phyloP scores from a whole-genome alignment of 2,329 filamentous ascomycete genomes.

The Xylariaceae sp. region DNA sequence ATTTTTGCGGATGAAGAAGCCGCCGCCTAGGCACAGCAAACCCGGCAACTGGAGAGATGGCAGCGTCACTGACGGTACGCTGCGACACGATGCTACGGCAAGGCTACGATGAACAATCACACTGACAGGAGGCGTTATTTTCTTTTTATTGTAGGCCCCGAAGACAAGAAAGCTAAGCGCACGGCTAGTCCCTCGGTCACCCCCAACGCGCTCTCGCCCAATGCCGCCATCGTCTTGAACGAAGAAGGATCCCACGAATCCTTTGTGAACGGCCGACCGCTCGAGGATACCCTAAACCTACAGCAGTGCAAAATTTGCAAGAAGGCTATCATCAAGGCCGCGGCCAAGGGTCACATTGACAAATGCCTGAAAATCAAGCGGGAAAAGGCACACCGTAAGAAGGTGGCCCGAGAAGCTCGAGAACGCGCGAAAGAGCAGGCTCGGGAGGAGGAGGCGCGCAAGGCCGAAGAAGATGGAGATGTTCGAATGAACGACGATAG shows the following conservation, averaged over 20 bases:
- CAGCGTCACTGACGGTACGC: conserved; percentile 57
- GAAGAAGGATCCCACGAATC: conserved; percentile 72
- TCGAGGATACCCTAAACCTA: conserved; percentile 73
- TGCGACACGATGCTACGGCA: neutral
- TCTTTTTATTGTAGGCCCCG: conserved; percentile 25
- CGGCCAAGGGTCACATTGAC: conserved; percentile 73
- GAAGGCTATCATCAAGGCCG: conserved; percentile 72
- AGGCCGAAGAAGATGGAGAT: conserved; percentile 43
- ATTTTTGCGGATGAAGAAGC: conserved; percentile 58
- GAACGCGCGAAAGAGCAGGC: conserved; percentile 61
- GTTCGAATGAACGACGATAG: conserved; percentile 39
- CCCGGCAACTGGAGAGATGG: conserved; percentile 68
- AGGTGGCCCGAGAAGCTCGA: conserved; percentile 65
- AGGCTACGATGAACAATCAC: neutral
- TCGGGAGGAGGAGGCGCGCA: conserved; percentile 50
- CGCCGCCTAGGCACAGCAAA: conserved; percentile 56
- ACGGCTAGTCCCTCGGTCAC: conserved; percentile 37
- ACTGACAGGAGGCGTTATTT: neutral
- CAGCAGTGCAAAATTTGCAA: conserved; percentile 93
- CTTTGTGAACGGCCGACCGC: conserved; percentile 74
- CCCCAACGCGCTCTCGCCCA: conserved; percentile 42
- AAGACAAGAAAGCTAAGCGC: conserved; percentile 51
- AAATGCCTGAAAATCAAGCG: conserved; percentile 81
- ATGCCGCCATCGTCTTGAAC: conserved; percentile 59
- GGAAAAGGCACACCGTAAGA: conserved; percentile 72